Conservation (phyloP, 2,329 filamentous ascomycete species). For the Hortaea werneckii region DNA sequence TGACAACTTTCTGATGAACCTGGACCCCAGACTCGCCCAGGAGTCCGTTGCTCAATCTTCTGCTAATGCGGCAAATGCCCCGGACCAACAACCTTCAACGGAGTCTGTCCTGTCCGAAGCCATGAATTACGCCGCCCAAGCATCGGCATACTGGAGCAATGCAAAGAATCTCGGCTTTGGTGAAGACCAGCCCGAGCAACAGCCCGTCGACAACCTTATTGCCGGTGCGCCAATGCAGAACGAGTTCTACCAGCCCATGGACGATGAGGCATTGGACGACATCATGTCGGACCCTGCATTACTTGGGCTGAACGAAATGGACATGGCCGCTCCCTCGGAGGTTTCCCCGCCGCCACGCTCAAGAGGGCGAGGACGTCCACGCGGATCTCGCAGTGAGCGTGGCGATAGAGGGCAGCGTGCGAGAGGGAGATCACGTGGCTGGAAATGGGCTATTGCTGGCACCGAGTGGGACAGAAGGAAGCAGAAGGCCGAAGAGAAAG, state of each 20-base stretch:
- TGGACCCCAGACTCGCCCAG: neutral
- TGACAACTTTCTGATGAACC: neutral
- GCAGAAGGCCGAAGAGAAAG: slow-evolving; percentile 1
- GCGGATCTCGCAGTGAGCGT: neutral
- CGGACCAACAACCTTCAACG: neutral
- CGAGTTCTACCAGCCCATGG: neutral
- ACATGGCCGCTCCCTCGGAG: neutral
- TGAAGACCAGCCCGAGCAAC: neutral
- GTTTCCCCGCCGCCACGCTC: neutral
- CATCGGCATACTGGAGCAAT: slow-evolving; percentile 1
- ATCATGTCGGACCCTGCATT: neutral
- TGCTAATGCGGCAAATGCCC: neutral
- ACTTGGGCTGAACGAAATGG: neutral
- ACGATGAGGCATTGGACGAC: neutral
- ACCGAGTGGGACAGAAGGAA: slow-evolving; percentile 16
- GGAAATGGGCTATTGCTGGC: slow-evolving; percentile 20
- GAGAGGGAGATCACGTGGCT: slow-evolving; percentile 6
- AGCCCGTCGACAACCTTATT: neutral
- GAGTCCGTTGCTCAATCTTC: neutral
- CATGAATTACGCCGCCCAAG: neutral
- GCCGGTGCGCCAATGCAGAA: neutral
- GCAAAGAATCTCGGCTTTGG: neutral
- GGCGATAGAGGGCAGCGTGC: neutral
- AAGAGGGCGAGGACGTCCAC: slow-evolving; percentile 8
- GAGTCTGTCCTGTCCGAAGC: neutral